Conservation (phyloP, 306 rosid genomes). For the Alnus glutinosa region DNA sequence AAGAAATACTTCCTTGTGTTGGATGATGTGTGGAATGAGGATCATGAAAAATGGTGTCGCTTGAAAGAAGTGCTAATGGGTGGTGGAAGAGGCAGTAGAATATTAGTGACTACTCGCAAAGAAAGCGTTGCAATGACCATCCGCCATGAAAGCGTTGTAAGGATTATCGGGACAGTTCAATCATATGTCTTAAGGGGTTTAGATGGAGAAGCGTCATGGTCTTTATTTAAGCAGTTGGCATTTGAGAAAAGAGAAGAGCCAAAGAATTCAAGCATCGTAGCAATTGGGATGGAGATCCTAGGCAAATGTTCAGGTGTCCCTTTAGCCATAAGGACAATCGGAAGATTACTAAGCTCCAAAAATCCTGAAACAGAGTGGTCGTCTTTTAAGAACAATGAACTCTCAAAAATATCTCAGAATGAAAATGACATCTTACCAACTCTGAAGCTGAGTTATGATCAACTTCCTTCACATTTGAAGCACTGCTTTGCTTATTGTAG, state of each 20-base stretch:
- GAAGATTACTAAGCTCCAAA: slow-evolving; percentile 2
- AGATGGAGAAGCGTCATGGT: not conserved
- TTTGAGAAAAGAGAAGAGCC: slow-evolving; percentile 13
- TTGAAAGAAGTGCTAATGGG: not conserved
- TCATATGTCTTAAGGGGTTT: not conserved
- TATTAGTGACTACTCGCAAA: slow-evolving; percentile 13
- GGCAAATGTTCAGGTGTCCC: slow-evolving; percentile 17
- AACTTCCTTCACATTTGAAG: slow-evolving; percentile 5
- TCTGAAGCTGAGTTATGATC: not conserved
- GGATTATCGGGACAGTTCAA: no score
- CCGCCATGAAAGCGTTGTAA: no score
- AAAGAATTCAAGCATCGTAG: not conserved
- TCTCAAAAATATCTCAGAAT: not conserved
- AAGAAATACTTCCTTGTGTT: slow-evolving; percentile 11
- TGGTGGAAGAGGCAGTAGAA: slow-evolving; percentile 14
- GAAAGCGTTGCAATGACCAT: not conserved
- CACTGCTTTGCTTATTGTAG: slow-evolving; percentile 7
- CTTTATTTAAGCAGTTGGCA: slow-evolving; percentile 4
- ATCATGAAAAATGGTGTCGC: not conserved
- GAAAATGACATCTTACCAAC: not conserved
- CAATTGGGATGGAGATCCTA: not conserved
- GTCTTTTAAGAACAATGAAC: not conserved
- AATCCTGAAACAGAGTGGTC: not conserved
- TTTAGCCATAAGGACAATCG: slow-evolving; percentile 15
- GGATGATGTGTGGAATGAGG: slow-evolving; percentile 12